Evolutionary conservation across 2,329 filamentous ascomycete genomes (phyloP).

Genomic region (Exophiala spinifera): DNA sequence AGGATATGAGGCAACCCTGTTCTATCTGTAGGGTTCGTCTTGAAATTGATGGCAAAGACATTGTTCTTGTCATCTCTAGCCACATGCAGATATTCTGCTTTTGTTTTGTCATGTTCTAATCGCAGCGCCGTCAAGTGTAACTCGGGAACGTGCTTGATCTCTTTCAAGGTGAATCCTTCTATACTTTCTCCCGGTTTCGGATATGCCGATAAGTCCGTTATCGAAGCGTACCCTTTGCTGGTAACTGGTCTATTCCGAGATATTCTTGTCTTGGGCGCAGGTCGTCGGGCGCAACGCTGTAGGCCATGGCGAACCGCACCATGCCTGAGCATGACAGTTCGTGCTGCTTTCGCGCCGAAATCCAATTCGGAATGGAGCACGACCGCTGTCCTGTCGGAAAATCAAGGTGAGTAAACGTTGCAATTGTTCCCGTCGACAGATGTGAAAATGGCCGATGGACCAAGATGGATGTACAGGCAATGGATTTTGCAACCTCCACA

Average conservation of each 20-base stretch:
- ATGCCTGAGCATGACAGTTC: constrained; percentile 28
- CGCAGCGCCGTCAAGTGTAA: constrained; percentile 88
- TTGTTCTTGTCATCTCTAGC: constrained; percentile 96
- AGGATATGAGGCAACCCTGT: constrained; percentile 96
- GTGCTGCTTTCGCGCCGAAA: not conserved
- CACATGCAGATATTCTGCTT: constrained; percentile 92
- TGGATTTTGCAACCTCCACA: too few species aligned
- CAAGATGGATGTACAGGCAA: too few species aligned
- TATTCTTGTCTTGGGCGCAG: not conserved
- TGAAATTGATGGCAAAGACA: constrained; percentile 99
- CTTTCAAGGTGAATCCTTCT: constrained; percentile 87
- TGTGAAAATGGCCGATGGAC: too few species aligned
- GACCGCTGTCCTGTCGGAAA: not conserved
- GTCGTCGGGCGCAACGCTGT: constrained; percentile 8
- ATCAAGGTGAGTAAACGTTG: too few species aligned
- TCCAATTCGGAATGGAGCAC: not conserved
- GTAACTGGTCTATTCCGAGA: not conserved
- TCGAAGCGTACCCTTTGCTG: constrained; percentile 53
- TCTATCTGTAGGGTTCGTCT: constrained; percentile 95
- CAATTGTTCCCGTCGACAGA: too few species aligned
- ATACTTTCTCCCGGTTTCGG: constrained; percentile 80
- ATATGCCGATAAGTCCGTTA: constrained; percentile 72
- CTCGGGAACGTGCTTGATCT: constrained; percentile 89
- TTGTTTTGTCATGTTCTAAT: constrained; percentile 89
- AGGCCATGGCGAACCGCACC: constrained; percentile 23